phyloP scores from a whole-genome alignment of 148 eudicot genomes.

The Camellia granthamiana region DNA sequence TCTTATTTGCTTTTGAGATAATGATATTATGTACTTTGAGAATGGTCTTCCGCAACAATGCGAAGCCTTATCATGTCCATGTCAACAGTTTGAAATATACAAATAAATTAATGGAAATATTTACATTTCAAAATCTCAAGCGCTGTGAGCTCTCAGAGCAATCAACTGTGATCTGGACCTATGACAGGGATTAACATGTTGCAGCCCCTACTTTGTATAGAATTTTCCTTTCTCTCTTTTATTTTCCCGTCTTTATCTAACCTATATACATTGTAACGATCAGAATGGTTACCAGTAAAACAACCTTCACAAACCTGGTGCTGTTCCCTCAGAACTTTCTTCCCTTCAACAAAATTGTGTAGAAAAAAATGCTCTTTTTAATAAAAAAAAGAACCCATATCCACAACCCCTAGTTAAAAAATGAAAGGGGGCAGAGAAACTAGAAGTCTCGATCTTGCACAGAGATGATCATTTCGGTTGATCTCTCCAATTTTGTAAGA shows the following conservation, averaged over 20 bases:
- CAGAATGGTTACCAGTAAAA: not conserved
- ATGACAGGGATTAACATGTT: not conserved
- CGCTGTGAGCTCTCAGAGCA: not conserved
- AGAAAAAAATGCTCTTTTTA: not conserved
- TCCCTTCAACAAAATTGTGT: not conserved
- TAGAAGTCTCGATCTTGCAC: constrained; percentile 18
- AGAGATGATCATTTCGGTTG: constrained; percentile 40
- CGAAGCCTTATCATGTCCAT: too few relatives aligned
- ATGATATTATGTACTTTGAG: too few relatives aligned
- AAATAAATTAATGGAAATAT: not conserved
- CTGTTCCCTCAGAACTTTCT: not conserved
- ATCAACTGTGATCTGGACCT: not conserved
- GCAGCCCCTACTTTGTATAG: too few relatives aligned
- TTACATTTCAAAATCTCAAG: not conserved
- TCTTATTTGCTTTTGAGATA: too few relatives aligned
- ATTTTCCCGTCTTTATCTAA: not conserved
- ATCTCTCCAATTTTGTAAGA: constrained; percentile 46
- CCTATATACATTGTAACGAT: not conserved
- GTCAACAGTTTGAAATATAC: not conserved
- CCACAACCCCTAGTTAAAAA: not conserved
- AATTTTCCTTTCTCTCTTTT: not conserved
- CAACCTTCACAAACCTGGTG: not conserved
- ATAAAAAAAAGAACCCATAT: too few relatives aligned
- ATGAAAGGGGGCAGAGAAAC: too few relatives aligned
- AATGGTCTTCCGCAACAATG: too few relatives aligned